phyloP scores from a whole-genome alignment of 2,329 filamentous ascomycete genomes.

The Colletotrichum kahawae region DNA sequence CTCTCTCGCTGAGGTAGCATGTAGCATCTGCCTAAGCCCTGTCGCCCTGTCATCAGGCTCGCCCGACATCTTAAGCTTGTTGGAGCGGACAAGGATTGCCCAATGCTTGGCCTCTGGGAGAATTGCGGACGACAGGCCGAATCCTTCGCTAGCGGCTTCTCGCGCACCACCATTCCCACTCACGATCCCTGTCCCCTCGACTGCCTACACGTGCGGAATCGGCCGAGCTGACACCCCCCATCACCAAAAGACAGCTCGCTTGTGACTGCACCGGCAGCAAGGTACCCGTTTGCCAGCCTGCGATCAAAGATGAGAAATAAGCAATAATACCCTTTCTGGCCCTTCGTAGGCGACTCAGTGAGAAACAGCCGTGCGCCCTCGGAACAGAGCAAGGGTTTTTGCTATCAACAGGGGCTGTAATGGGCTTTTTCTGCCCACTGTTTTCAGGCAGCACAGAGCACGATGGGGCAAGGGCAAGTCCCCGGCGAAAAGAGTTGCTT shows the following conservation, averaged over 20 bases:
- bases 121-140: not conserved
- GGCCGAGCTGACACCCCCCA: not conserved
- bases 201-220: slow-evolving; percentile 14
- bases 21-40: not conserved
- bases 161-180: not conserved
- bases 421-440: not conserved
- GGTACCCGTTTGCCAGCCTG: not conserved
- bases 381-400: not conserved
- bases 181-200: not conserved
- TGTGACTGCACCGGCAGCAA: not conserved
- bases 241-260: not conserved
- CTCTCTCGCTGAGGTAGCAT: not conserved
- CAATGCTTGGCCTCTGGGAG: not conserved
- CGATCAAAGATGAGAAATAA: not conserved
- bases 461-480: not conserved
- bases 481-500: not conserved
- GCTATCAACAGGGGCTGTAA: not conserved
- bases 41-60: not conserved
- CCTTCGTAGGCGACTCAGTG: not conserved
- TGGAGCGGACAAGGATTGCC: not conserved
- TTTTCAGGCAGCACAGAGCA: slow-evolving; percentile 5
- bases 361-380: not conserved
- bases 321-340: not conserved
- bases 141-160: not conserved
- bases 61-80: slow-evolving; percentile 7